A percentile compares a stretch with the other conserved stretches of the same genome.
phyloP scores from a whole-genome alignment of 192 early-diverging fungal species.

The Pilobolus umbonatus region DNA sequence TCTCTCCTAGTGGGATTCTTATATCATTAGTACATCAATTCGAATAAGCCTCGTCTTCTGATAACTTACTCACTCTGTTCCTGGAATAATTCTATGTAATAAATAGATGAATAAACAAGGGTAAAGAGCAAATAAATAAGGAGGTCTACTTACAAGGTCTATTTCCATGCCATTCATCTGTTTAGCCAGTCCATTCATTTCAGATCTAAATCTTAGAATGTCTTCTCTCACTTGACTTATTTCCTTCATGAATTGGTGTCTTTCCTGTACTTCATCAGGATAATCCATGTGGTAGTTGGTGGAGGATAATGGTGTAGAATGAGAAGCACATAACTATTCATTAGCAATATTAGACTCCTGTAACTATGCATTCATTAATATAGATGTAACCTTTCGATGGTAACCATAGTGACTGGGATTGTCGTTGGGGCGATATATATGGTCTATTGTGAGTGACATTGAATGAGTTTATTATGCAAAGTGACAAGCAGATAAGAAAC shows the following conservation, averaged over 20 bases:
- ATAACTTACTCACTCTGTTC: slow-evolving; percentile 16
- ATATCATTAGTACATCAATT: not conserved
- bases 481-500: too few species aligned
- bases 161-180: slow-evolving; percentile 26
- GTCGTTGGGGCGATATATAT: too few species aligned
- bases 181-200: slow-evolving; percentile 27
- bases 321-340: slow-evolving; percentile 18
- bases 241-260: slow-evolving; percentile 13
- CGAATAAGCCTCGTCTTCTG: not conserved
- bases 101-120: slow-evolving; percentile 3
- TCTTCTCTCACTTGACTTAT: slow-evolving; percentile 16
- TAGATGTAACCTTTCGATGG: not conserved
- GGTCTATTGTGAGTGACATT: too few species aligned
- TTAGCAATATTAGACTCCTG: not conserved
- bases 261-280: slow-evolving; percentile 13
- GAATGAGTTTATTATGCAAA: too few species aligned
- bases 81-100: slow-evolving; percentile 16
- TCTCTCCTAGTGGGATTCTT: slow-evolving; percentile 2
- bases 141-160: slow-evolving; percentile 19
- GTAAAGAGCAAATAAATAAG: slow-evolving; percentile 4
- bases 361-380: not conserved
- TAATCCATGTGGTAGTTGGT: slow-evolving; percentile 32
- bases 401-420: too few species aligned
- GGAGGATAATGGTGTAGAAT: slow-evolving; percentile 25
- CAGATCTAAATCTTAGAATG: slow-evolving; percentile 16